Conservation (phyloP, 495 filamentous ascomycete genomes). For the Hypoxylon subgilvum region DNA sequence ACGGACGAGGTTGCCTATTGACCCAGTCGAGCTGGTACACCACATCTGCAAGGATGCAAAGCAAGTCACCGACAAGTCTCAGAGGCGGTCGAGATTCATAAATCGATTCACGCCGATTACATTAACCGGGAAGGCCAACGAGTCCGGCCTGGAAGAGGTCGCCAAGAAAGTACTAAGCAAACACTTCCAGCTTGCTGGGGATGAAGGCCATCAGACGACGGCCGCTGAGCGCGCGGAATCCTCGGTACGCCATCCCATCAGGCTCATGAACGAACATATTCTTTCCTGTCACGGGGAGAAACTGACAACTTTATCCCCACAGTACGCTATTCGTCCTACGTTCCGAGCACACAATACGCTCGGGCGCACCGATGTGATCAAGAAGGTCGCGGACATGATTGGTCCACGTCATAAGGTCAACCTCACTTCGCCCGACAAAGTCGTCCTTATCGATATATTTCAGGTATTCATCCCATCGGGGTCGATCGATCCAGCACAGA, state of each 20-base stretch:
- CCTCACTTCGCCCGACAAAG: constrained; percentile 77
- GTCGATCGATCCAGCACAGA: not conserved
- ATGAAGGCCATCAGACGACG: constrained; percentile 18
- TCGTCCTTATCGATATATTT: constrained; percentile 88
- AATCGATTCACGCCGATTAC: constrained; percentile 86
- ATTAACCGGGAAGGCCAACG: constrained; percentile 76
- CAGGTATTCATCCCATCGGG: constrained; percentile 63
- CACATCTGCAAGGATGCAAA: constrained; percentile 72
- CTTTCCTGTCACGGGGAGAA: too few relatives aligned
- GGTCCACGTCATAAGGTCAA: constrained; percentile 76
- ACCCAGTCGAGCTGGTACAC: constrained; percentile 80
- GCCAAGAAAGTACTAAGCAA: constrained; percentile 71
- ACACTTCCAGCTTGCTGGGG: constrained; percentile 67
- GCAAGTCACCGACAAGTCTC: constrained; percentile 47
- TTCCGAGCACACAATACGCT: constrained; percentile 79
- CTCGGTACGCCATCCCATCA: too few relatives aligned
- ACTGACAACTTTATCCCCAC: not conserved
- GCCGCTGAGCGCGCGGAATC: constrained; percentile 3
- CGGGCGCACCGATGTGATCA: constrained; percentile 77
- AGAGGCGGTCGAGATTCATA: constrained; percentile 73
- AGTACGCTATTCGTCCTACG: constrained; percentile 91
- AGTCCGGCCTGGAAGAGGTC: constrained; percentile 74
- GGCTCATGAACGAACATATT: too few relatives aligned
- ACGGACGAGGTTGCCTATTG: constrained; percentile 69
- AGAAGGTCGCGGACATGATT: constrained; percentile 69